Conservation (phyloP, 192 early-diverging fungal genomes). For the Dissophora globulifera region DNA sequence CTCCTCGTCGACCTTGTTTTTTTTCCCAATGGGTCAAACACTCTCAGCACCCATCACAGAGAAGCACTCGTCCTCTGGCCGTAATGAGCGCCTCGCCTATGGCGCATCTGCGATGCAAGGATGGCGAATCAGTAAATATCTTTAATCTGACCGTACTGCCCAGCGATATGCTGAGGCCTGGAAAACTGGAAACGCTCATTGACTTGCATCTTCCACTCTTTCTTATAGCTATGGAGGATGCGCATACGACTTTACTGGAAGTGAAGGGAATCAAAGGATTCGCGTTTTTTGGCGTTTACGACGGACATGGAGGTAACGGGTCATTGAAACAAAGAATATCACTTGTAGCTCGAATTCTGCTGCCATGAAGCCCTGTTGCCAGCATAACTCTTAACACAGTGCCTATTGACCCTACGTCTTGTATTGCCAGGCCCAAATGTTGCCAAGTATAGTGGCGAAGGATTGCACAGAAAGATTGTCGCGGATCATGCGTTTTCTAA, state of each 20-base stretch:
- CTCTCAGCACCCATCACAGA: conserved; percentile 93
- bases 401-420: no score
- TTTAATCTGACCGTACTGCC: no score
- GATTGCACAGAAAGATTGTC: conserved; percentile 80
- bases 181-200: no score
- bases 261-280: conserved; percentile 68
- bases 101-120: conserved; percentile 97
- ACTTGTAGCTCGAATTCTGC: no score
- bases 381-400: no score
- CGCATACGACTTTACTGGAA: conserved; percentile 88
- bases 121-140: conserved; percentile 86
- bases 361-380: no score
- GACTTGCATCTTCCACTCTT: no score
- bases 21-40: conserved; percentile 90
- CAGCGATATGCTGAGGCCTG: no score
- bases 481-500: conserved; percentile 70
- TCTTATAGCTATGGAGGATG: conserved; percentile 99
- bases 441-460: conserved; percentile 85
- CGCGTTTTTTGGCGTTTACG: conserved; percentile 96
- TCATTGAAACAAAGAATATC: no score
- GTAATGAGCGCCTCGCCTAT: conserved; percentile 81
- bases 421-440: conserved; percentile 68
- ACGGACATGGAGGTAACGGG: conserved; percentile 95
- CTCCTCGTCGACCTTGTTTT: no score
- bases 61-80: conserved; percentile 81